Evolutionary conservation across 148 eudicot species (phyloP).

Genomic region (Vaccinium macrocarpon): DNA sequence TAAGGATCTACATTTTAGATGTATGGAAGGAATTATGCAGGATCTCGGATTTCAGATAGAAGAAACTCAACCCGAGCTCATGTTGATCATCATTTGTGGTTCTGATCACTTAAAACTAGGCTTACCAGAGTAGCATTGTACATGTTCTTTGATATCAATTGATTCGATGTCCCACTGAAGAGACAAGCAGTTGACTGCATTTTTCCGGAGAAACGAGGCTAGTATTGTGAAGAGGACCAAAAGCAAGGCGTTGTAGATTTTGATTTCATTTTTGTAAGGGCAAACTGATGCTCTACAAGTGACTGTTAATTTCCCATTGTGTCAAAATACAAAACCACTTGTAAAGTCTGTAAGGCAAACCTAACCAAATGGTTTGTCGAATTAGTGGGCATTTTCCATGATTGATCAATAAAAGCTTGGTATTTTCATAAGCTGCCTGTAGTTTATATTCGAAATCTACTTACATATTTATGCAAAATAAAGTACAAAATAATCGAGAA

Average conservation of each 20-base stretch:
- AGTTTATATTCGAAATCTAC: background rate
- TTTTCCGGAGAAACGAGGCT: background rate
- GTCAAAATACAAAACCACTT: background rate
- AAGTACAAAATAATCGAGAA: background rate
- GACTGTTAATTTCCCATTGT: background rate
- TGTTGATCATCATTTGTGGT: background rate
- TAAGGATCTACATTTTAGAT: background rate
- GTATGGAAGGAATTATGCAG: background rate
- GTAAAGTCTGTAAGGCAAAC: background rate
- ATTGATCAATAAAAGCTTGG: background rate
- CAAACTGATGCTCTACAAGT: background rate
- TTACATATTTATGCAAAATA: background rate
- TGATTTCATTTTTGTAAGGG: background rate
- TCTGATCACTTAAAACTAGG: background rate
- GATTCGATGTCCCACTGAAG: background rate
- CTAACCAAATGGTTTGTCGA: background rate
- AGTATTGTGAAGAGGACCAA: conserved; percentile 4
- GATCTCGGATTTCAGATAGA: background rate
- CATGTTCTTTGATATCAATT: background rate
- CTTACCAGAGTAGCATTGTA: background rate
- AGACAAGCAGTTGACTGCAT: background rate
- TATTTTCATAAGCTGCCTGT: background rate
- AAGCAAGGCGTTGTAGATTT: background rate
- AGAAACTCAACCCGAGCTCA: background rate
- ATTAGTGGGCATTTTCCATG: background rate